phyloP scores from a whole-genome alignment of 371 early-diverging fungal species.

The Dichotomocladium elegans region DNA sequence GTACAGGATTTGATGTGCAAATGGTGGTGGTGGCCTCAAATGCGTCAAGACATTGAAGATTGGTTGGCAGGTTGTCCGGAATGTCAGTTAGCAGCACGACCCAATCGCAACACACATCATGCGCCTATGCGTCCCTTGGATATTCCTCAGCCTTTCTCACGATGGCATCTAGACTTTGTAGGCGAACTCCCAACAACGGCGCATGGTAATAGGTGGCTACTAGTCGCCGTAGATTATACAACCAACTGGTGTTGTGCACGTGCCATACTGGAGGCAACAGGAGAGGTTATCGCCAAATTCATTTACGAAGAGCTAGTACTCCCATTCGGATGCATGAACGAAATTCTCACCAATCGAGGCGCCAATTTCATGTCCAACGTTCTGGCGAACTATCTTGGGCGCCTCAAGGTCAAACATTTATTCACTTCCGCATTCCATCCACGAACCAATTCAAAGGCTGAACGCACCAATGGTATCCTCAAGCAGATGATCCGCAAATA shows the following conservation, averaged over 20 bases:
- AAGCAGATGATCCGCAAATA: constrained; percentile 6
- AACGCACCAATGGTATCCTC: constrained; percentile 13
- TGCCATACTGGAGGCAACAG: constrained; percentile 27
- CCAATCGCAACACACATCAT: not conserved
- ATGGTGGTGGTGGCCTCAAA: constrained; percentile 27
- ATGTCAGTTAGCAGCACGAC: constrained; percentile 17
- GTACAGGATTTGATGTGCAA: constrained; percentile 12
- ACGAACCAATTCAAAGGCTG: constrained; percentile 18
- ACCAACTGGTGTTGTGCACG: constrained; percentile 39
- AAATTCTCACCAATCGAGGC: constrained; percentile 21
- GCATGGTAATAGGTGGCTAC: constrained; percentile 15
- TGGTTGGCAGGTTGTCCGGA: constrained; percentile 17
- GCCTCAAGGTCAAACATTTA: constrained; percentile 11
- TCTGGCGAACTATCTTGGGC: not conserved
- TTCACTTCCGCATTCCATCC: constrained; percentile 22
- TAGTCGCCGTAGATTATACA: constrained; percentile 34
- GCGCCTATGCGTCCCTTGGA: constrained; percentile 9
- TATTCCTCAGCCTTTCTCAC: constrained; percentile 4
- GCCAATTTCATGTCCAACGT: constrained; percentile 16
- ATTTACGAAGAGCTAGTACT: constrained; percentile 26
- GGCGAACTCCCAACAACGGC: constrained; percentile 16
- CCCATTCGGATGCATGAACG: constrained; percentile 23
- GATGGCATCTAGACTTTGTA: constrained; percentile 24
- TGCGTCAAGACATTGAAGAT: constrained; percentile 5
- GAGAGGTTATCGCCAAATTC: constrained; percentile 10